Evolutionary conservation across 2,329 filamentous ascomycete species (phyloP), one percentile per base, ranked within the genome.

Genomic region (Exophiala sp.): DNA sequence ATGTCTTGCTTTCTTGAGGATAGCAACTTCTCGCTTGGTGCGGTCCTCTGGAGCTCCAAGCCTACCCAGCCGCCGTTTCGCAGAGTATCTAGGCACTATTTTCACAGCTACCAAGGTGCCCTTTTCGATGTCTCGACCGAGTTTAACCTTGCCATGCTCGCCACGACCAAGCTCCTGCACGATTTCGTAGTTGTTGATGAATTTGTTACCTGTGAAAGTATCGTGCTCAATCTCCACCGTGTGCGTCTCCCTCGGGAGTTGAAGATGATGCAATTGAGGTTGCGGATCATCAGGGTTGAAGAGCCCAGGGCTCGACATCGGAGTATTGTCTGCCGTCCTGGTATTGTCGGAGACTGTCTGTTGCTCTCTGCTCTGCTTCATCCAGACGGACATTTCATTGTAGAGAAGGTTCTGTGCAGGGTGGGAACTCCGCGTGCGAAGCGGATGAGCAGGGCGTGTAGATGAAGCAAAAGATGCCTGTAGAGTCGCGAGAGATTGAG

Each of bases 171-270:
- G 89, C 72, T 99, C 94, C 70, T 95, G 89, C 61, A 97, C 87
- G 64, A 99, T 89, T 72, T 96, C 90, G 74, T 99, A 99, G 68
- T 96, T 88, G 67, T 99, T 99, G 77, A 99, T 95, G 49, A 91
- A 80, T 74, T 99, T 99, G 59, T 94, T 89, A 55, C 94, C 94
- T 4, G 92, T 95, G 59, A 90, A 80, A 50, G 83, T 83, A 70
- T 97, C 91, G 59, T 91, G 86, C 66, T 97, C 92, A 63, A 96
- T 89, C 65, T 91, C 86, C 49, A 89, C 91, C 59, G 91, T 90
- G 72, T 96, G 89, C 8, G 92, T 96, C 85, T 91, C 88, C 80
- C 86, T 80, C 47, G 90, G 87, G 69, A 80, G 84, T 69, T 88
- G 85, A 56, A 82, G 81, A 69, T 90, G 87, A 65, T 90, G 87